A percentile compares a stretch with the other conserved stretches of the same genome.
Conservation (phyloP, 176 grass and related monocot genomes). For the Rhynchospora tenuis region DNA sequence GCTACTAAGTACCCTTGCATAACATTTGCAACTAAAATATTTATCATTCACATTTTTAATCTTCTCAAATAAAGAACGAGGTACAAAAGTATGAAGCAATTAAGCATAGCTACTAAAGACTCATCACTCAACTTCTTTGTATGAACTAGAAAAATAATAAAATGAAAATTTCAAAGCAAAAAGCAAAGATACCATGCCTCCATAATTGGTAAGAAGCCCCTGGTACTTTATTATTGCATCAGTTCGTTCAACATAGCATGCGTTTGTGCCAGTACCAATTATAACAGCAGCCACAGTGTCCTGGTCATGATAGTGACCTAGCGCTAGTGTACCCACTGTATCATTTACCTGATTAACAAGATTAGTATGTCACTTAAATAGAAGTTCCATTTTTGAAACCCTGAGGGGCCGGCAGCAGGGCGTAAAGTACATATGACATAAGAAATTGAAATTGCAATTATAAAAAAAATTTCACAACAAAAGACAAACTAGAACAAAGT, state of each 20-base stretch:
- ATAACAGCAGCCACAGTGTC: constrained; percentile 90
- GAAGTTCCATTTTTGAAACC: neutral
- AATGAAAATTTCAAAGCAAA: constrained; percentile 22
- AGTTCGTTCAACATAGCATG: constrained; percentile 84
- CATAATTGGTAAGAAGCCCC: constrained; percentile 77
- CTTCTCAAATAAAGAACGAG: neutral
- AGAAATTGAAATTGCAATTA: neutral
- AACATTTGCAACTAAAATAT: neutral
- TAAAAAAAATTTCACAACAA: neutral
- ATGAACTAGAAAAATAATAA: constrained; percentile 17
- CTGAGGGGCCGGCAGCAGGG: neutral
- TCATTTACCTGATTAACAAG: constrained; percentile 74
- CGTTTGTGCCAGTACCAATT: constrained; percentile 84
- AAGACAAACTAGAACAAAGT: neutral
- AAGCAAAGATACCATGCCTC: constrained; percentile 76
- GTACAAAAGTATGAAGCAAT: neutral
- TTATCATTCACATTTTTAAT: neutral
- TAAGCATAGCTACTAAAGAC: neutral
- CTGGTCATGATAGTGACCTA: constrained; percentile 75
- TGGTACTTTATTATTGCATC: constrained; percentile 96
- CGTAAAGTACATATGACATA: neutral
- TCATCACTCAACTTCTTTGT: neutral
- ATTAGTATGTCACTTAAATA: neutral
- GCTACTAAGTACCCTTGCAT: neutral
- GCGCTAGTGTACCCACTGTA: constrained; percentile 90